Evolutionary conservation across 2,329 filamentous ascomycete genomes (phyloP), one percentile per base, ranked within the genome.

Genomic region (Gaeumannomyces sp.): DNA sequence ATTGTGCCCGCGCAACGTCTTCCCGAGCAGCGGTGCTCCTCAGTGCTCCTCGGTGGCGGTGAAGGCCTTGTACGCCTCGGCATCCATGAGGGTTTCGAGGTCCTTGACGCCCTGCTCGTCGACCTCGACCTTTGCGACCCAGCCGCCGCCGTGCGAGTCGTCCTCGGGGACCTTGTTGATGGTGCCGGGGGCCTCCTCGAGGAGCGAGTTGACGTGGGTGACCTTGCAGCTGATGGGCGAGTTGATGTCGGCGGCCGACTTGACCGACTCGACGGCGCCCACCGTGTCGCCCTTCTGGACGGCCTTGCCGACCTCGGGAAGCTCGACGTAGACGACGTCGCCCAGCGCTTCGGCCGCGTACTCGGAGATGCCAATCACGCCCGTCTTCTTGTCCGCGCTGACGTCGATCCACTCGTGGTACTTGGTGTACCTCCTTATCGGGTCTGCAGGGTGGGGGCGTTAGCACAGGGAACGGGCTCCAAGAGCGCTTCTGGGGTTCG

Each of bases 321-420:
- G 89, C 83, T 99, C 95, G 73, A 98, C 93, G 81, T 91, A 99
- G 75, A 99, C 94, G 66, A 98, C 93, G 76, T 99, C 95, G 70
- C 95, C 95, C 68, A 99, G 90, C 70, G 92, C 89, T 73, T 96
- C 86, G 70, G 95, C 91, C 27, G 95, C 95, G 83, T 96, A 98
- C 71, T 89, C 83, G 65, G 92, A 95, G 76, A 99, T 96, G 67
- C 95, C 95, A 70, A 89, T 82, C 63, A 84, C 86, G 82, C 91
- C 93, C 62, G 89, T 89, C 78, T 91, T 94, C 76, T 89, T 88
- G 79, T 96, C 91, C 63, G 86, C 87, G 65, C 88, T 89, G 67
- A 97, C 81, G 78, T 97, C 93, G 76, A 99, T 88, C 95, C 95
- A 99, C 82, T 99, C 95, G 83, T 99, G 95, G 75, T 97, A 94